These are phyloP conservation scores for Nemania abortiva DNA, from an alignment of 2,329 filamentous ascomycete genomes.

Conservation along the genomic window DNA sequence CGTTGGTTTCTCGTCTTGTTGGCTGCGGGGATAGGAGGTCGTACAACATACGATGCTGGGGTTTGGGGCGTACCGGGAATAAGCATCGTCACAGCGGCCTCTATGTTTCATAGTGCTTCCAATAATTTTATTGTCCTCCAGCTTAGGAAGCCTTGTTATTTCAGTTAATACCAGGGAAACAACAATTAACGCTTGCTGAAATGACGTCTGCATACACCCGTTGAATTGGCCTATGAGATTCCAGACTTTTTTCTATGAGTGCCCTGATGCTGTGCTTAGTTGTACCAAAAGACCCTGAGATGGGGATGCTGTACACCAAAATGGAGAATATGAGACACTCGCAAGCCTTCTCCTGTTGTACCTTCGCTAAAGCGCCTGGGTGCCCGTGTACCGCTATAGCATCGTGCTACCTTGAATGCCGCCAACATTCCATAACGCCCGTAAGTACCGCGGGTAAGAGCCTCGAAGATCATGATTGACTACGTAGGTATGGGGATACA, in stretches of 20 bases:
- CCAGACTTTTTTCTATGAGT: background rate
- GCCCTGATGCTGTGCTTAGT: background rate
- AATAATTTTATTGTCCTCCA: background rate
- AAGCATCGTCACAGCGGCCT: background rate
- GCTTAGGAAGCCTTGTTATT: background rate
- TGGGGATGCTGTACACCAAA: background rate
- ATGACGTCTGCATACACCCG: background rate
- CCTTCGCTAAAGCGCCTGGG: too few relatives aligned
- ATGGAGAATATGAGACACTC: background rate
- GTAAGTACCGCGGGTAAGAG: too few relatives aligned
- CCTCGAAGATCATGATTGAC: too few relatives aligned
- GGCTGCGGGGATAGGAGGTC: slow-evolving; percentile 17
- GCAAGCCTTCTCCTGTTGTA: background rate
- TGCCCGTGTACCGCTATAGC: too few relatives aligned
- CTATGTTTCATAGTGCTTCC: background rate
- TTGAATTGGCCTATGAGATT: background rate
- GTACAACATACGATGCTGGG: slow-evolving; percentile 12
- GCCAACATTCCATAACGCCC: too few relatives aligned
- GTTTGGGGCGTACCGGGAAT: slow-evolving; percentile 3
- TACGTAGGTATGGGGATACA: too few relatives aligned
- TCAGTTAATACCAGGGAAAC: background rate
- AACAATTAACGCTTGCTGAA: background rate
- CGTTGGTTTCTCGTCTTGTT: slow-evolving; percentile 17
- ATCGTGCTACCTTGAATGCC: too few relatives aligned
- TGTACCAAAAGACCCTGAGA: background rate